Conservation (phyloP, 2,329 filamentous ascomycete genomes). For the Colletotrichum gloeosporioides region DNA sequence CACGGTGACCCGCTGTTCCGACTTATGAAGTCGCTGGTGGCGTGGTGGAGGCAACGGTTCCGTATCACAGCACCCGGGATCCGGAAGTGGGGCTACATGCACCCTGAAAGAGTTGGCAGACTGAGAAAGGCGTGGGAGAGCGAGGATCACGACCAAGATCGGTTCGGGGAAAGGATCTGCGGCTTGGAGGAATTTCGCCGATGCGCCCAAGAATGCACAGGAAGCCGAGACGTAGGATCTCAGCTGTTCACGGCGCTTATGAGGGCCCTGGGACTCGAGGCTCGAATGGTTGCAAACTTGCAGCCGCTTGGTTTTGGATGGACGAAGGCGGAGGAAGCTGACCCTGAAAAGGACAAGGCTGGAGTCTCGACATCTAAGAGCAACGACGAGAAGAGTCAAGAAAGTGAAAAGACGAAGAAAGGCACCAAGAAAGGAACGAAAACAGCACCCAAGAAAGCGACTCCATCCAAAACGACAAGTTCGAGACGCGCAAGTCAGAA, state of each 20-base stretch:
- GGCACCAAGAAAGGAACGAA: slow-evolving; percentile 17
- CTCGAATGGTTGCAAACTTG: slow-evolving; percentile 81
- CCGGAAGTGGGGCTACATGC: slow-evolving; percentile 89
- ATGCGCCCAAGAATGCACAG: slow-evolving; percentile 72
- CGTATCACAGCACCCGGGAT: slow-evolving; percentile 77
- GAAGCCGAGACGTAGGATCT: slow-evolving; percentile 85
- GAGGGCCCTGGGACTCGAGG: slow-evolving; percentile 80
- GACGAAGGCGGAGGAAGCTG: slow-evolving; percentile 84
- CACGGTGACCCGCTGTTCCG: slow-evolving; percentile 81
- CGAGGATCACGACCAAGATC: slow-evolving; percentile 63
- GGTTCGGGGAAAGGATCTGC: slow-evolving; percentile 79
- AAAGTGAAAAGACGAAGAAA: not conserved
- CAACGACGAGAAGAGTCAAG: slow-evolving; percentile 20
- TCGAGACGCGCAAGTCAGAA: slow-evolving; percentile 3
- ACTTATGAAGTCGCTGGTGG: slow-evolving; percentile 76
- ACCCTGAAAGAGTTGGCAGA: slow-evolving; percentile 75
- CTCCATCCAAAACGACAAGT: not conserved
- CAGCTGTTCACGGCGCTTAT: slow-evolving; percentile 90
- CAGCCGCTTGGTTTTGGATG: slow-evolving; percentile 91
- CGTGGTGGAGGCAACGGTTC: slow-evolving; percentile 91
- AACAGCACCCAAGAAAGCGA: not conserved
- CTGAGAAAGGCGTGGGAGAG: slow-evolving; percentile 74
- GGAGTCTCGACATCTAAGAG: not conserved
- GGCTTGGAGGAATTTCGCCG: slow-evolving; percentile 71
- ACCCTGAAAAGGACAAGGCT: slow-evolving; percentile 46